Conservation (phyloP, 208 protist genomes). For the Acanthamoeba castellanii region DNA sequence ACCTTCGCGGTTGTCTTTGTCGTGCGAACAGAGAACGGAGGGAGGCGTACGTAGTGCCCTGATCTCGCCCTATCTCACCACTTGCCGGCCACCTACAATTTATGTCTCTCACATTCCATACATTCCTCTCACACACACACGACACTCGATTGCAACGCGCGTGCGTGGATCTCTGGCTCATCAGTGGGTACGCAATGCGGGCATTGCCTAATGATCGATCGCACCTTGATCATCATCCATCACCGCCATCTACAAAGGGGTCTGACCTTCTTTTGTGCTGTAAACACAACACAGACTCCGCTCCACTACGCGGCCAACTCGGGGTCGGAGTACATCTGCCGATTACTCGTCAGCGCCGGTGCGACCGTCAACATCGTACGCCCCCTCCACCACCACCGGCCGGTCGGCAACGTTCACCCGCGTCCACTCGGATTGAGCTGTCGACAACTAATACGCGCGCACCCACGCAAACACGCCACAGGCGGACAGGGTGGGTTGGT, state of each 20-base stretch:
- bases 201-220: no score
- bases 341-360: constrained; percentile 26
- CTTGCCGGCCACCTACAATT: no score
- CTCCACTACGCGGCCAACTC: constrained; percentile 7
- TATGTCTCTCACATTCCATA: no score
- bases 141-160: neutral
- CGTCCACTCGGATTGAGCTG: no score
- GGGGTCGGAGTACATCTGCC: neutral
- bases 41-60: no score
- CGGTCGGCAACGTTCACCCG: neutral
- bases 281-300: neutral
- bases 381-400: neutral
- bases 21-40: neutral
- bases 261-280: neutral
- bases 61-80: no score
- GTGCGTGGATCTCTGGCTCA: no score
- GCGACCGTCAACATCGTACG: constrained; percentile 21
- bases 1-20: neutral
- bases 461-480: neutral
- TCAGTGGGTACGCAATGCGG: constrained; percentile 31
- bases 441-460: neutral
- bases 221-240: no score
- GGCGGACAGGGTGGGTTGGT: neutral
- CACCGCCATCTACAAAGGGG: no score
- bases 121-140: neutral